These are phyloP conservation scores for Sugiyamaella qingdaonensis DNA, from an alignment of 805 yeast species.

Conservation along the genomic window DNA sequence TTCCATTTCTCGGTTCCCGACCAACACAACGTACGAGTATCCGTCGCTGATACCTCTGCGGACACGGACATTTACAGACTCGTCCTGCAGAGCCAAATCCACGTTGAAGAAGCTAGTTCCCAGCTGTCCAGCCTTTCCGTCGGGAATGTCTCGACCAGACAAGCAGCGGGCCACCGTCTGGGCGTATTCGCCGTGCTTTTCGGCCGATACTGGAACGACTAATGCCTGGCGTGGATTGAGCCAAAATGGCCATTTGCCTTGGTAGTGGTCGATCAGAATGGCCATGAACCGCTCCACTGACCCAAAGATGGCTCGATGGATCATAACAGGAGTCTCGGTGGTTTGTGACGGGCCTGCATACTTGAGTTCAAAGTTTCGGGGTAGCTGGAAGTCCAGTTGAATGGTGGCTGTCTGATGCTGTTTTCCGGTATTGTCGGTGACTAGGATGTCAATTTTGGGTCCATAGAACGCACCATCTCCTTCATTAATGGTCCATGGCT, in stretches of 20 bases:
- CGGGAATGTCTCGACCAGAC: slow-evolving; percentile 27
- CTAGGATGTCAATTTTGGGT: slow-evolving; percentile 76
- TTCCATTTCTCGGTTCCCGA: slow-evolving; percentile 81
- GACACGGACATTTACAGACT: slow-evolving; percentile 75
- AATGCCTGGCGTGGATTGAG: slow-evolving; percentile 86
- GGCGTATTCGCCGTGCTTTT: slow-evolving; percentile 55
- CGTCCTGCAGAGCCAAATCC: slow-evolving; percentile 70
- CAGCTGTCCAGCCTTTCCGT: slow-evolving; percentile 45
- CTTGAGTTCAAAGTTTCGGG: slow-evolving; percentile 71
- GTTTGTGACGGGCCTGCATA: slow-evolving; percentile 40
- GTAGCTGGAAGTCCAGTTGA: slow-evolving; percentile 94
- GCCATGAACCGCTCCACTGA: slow-evolving; percentile 92
- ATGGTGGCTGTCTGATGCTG: slow-evolving; percentile 93
- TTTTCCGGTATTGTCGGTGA: slow-evolving; percentile 75
- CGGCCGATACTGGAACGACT: slow-evolving; percentile 73
- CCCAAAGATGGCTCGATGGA: slow-evolving; percentile 94
- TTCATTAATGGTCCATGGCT: slow-evolving; percentile 65
- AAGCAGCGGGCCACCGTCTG: slow-evolving; percentile 43
- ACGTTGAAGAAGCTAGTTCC: slow-evolving; percentile 61
- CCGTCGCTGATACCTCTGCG: slow-evolving; percentile 73
- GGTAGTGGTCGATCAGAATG: slow-evolving; percentile 79
- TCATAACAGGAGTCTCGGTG: slow-evolving; percentile 77
- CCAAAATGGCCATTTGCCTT: slow-evolving; percentile 98
- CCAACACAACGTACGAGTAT: slow-evolving; percentile 72
- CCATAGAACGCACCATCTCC: slow-evolving; percentile 91